Percentiles rank a stretch among this genome's conserved stretches.
phyloP scores from a whole-genome alignment of 345 rosid species.

The Jatropha curcas region DNA sequence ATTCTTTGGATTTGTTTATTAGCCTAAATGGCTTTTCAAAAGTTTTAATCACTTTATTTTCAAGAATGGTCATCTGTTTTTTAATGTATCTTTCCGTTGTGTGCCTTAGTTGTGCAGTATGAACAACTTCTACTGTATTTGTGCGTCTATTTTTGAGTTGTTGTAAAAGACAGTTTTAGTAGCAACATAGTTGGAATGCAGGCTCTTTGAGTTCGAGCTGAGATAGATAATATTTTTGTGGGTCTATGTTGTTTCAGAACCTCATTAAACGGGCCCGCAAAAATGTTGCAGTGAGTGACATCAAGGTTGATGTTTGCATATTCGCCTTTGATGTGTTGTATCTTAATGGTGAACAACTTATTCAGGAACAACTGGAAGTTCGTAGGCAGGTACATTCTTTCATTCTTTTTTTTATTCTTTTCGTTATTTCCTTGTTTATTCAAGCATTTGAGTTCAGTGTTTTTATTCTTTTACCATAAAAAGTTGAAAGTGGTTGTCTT shows the following conservation, averaged over 20 bases:
- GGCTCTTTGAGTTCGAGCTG: constrained; percentile 12
- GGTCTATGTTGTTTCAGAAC: constrained; percentile 38
- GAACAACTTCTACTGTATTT: not conserved
- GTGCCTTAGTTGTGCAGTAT: not conserved
- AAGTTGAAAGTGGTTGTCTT: not conserved
- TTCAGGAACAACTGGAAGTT: constrained; percentile 68
- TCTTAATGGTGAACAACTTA: constrained; percentile 72
- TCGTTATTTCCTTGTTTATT: constrained; percentile 7
- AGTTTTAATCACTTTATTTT: not conserved
- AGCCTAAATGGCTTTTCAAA: not conserved
- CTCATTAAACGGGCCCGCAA: constrained; percentile 86
- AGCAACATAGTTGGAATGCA: not conserved
- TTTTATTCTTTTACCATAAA: not conserved
- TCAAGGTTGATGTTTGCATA: constrained; percentile 90
- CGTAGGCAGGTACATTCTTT: constrained; percentile 70
- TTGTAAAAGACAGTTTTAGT: not conserved
- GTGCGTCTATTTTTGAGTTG: not conserved
- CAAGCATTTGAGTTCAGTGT: not conserved
- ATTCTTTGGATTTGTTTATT: not conserved
- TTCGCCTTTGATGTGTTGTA: constrained; percentile 88
- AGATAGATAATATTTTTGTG: constrained; percentile 17
- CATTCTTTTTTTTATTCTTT: not conserved
- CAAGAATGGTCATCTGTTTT: not conserved
- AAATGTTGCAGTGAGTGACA: constrained; percentile 75
- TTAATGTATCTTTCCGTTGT: not conserved